These are phyloP conservation scores for Triticum timopheevii DNA, from an alignment of 176 grass and related monocot species.

Conservation along the genomic window DNA sequence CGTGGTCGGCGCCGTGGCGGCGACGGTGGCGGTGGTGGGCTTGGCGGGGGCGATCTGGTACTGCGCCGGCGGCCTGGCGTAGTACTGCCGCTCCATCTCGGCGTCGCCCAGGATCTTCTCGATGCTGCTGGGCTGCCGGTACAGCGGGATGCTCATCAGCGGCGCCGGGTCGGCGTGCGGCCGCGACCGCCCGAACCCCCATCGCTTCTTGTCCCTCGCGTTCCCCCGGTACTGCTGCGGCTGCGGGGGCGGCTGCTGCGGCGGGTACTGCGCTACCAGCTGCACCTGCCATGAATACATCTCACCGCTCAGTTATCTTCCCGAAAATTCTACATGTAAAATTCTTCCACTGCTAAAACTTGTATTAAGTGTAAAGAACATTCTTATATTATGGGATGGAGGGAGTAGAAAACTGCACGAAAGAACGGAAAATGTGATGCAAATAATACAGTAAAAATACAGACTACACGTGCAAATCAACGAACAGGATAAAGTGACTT, in stretches of 20 bases:
- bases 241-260: background rate
- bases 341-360: background rate
- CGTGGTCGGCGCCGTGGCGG: background rate
- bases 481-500: background rate
- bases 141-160: conserved; percentile 71
- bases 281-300: conserved; percentile 33
- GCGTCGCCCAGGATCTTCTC: conserved; percentile 93
- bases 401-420: too few relatives aligned
- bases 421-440: too few relatives aligned
- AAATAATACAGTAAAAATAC: background rate
- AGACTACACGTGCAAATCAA: background rate
- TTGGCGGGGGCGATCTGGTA: conserved; percentile 46
- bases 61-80: conserved; percentile 43
- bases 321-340: background rate
- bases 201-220: conserved; percentile 78
- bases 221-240: conserved; percentile 13
- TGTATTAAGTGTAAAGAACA: too few relatives aligned
- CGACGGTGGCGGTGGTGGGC: background rate
- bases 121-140: conserved; percentile 95
- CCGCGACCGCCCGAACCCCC: conserved; percentile 66
- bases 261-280: conserved; percentile 40
- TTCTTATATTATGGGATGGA: too few relatives aligned
- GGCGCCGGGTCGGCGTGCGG: conserved; percentile 35
- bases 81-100: conserved; percentile 60
- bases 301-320: background rate